Percentiles rank a stretch among this genome's conserved stretches.
These are phyloP conservation scores for Barnettozyma wickerhamii DNA, from an alignment of 805 yeast genomes.

Conservation along the genomic window DNA sequence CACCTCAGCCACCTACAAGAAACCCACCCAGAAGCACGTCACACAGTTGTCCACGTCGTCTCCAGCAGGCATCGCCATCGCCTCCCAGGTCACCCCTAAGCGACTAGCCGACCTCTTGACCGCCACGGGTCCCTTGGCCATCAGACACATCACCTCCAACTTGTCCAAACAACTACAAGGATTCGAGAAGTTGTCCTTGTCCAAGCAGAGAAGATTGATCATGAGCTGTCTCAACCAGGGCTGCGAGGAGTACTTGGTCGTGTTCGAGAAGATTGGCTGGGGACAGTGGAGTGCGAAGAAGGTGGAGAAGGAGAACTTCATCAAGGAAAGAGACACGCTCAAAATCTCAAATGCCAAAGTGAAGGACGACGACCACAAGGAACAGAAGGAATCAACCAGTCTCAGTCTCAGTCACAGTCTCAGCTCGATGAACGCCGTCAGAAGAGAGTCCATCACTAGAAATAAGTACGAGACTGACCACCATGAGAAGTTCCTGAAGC, in stretches of 20 bases:
- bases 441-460: slow-evolving; percentile 29
- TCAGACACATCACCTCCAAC: slow-evolving; percentile 82
- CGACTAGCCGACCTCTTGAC: slow-evolving; percentile 65
- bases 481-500: slow-evolving; percentile 21
- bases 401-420: too few species aligned
- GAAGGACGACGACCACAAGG: slow-evolving; percentile 33
- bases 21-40: slow-evolving; percentile 25
- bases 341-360: slow-evolving; percentile 36
- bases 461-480: slow-evolving; percentile 24
- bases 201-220: slow-evolving; percentile 85
- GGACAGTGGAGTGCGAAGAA: slow-evolving; percentile 91
- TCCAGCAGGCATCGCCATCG: slow-evolving; percentile 86
- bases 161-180: slow-evolving; percentile 70
- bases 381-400: slow-evolving; percentile 1
- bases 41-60: slow-evolving; percentile 65
- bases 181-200: slow-evolving; percentile 73
- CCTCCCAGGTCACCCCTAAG: slow-evolving; percentile 77
- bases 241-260: slow-evolving; percentile 46
- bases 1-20: slow-evolving; percentile 24
- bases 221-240: slow-evolving; percentile 85
- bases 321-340: slow-evolving; percentile 38
- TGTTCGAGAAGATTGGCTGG: slow-evolving; percentile 95
- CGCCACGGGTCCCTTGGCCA: slow-evolving; percentile 82
- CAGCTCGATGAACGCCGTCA: too few species aligned
- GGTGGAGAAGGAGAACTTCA: slow-evolving; percentile 33